Evolutionary conservation across 169 alveolate species (phyloP).

Genomic region (Perkinsus olseni): DNA sequence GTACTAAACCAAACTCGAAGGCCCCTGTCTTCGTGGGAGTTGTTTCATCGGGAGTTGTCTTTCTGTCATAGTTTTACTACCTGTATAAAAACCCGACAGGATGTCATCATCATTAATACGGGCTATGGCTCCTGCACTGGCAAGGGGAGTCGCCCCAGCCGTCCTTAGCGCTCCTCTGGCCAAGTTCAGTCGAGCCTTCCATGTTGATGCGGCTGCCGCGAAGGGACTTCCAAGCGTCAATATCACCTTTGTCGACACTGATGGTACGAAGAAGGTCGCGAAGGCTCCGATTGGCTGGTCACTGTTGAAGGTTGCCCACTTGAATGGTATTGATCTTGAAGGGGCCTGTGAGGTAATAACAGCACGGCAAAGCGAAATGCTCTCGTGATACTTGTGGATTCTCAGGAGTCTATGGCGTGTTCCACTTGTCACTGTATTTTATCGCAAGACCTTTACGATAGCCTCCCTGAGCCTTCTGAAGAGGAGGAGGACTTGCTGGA

Average conservation of each 20-base stretch:
- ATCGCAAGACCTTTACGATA: constrained; percentile 71
- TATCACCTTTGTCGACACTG: constrained; percentile 39
- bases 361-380: neutral
- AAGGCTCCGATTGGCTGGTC: constrained; percentile 50
- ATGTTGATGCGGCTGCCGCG: neutral
- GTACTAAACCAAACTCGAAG: too few species aligned
- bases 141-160: neutral
- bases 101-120: neutral
- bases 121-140: neutral
- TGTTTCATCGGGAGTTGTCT: too few species aligned
- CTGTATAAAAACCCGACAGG: too few species aligned
- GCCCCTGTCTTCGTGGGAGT: too few species aligned
- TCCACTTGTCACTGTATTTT: constrained; percentile 90
- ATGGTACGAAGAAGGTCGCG: constrained; percentile 47
- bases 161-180: neutral
- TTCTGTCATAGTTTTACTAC: neutral
- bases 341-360: constrained; percentile 18
- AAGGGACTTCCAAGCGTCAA: neutral
- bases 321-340: constrained; percentile 49
- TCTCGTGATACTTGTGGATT: too few species aligned
- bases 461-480: constrained; percentile 67
- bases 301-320: constrained; percentile 56
- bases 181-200: neutral
- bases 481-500: constrained; percentile 88
- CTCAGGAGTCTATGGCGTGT: neutral